These are phyloP conservation scores for Melampsora americana DNA, from an alignment of 1,284 basidiomycete species.

Conservation along the genomic window DNA sequence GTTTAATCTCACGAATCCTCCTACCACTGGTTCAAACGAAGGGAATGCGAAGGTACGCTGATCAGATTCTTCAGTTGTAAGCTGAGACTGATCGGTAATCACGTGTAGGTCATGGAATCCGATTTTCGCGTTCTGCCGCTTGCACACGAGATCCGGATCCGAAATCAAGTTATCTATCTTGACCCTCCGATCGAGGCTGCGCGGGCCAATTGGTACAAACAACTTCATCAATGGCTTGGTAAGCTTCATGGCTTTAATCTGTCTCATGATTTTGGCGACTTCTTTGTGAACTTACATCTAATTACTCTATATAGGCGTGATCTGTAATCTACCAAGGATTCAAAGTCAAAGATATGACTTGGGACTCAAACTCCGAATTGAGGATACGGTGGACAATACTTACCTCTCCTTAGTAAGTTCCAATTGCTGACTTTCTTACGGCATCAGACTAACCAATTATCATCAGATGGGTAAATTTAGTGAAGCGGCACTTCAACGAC, in stretches of 20 bases:
- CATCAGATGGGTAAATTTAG: conserved; percentile 70
- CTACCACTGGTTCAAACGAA: conserved; percentile 51
- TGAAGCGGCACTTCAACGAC: conserved; percentile 71
- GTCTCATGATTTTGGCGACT: neutral
- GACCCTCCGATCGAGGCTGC: conserved; percentile 96
- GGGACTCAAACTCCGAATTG: conserved; percentile 63
- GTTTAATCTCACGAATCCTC: conserved; percentile 14
- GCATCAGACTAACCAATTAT: neutral
- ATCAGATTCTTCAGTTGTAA: neutral
- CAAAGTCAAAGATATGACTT: conserved; percentile 96
- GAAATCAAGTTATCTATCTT: conserved; percentile 96
- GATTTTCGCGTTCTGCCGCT: conserved; percentile 73
- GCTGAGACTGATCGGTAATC: conserved; percentile 1
- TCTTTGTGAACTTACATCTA: neutral
- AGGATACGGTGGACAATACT: conserved; percentile 45
- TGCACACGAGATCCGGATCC: conserved; percentile 91
- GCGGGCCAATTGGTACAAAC: conserved; percentile 81
- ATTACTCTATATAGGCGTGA: conserved; percentile 61
- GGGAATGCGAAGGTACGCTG: conserved; percentile 54
- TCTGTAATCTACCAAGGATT: conserved; percentile 82
- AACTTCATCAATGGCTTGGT: conserved; percentile 87
- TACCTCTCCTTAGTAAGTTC: conserved; percentile 74
- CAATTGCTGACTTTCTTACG: conserved; percentile 6
- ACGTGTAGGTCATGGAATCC: conserved; percentile 59
- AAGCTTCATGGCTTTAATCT: conserved; percentile 45